Evolutionary conservation across 2,329 filamentous ascomycete species (phyloP), one percentile per base, ranked within the genome.

Genomic region (Ophiostoma himal-ulmi): DNA sequence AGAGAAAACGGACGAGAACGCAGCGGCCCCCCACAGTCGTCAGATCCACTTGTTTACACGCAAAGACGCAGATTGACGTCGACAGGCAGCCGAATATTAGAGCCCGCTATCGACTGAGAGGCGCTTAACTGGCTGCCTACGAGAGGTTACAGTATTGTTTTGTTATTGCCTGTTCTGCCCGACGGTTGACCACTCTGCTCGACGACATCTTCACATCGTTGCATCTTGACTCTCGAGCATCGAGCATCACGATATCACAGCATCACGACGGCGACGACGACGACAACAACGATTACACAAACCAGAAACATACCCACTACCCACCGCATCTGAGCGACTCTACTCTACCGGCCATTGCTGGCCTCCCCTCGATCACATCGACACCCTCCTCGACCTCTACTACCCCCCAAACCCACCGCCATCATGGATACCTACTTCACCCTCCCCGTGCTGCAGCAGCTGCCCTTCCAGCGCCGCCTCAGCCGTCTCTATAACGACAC

Each of bases 401-500:
- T 3, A 13, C 52, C 17, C 5, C 44, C 65, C 26, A 5, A 26
- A n/a, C 1, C 37, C n/a, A 20, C 6, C 10, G 4, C 22, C 69
- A 60, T 60, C 73, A 86, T 86, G 84, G 83, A 83, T 70, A 83
- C 83, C 0, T 82, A 84, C 70, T 75, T 85, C n/a, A 82, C 83
- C 11, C 76, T 82, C 67, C 82, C 82, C 70, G 83, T 83, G 78
- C 83, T 85, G 72, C 65, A 67, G 5, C 82, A 84, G 79, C 79
- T 85, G 78, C 84, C 86, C 67, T 84, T 88, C 71, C 86, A 88
- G 77, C 83, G 86, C 72, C 84, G 87, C 70, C 83, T 92, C 22
- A 91, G 88, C 74, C 84, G 90, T 75, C 86, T 94, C 71, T 94
- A 94, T 78, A 90, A 91, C 75, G 91, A 94, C 81, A 92, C 91